Base-by-base conservation (phyloP, 192 early-diverging fungal species). In the Coemansia sp. region DNA sequence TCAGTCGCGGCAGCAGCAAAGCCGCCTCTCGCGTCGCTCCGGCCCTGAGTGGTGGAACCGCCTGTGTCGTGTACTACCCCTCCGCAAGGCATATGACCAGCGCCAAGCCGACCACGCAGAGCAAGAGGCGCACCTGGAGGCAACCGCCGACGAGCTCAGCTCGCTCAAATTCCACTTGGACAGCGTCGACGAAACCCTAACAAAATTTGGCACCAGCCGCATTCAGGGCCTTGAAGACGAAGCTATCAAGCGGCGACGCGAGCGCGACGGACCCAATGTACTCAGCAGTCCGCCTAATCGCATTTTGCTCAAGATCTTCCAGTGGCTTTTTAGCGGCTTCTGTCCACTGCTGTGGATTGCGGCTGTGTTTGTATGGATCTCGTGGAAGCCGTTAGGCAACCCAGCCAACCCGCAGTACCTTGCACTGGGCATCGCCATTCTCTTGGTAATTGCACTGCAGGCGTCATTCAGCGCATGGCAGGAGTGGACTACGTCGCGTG, bases 301-400 rank as follows among this genome's bases (percentile, higher is more conserved):
- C 39, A 57, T 53, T 14, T 17, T 67, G 11, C 50, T 40, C 33
- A 67, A 53, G 64, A 40, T 85, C 13, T 63, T 85, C 35, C 54
- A 67, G 0, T 89, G 87, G 39, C 70, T 86, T 31, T 87, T 90
- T 68, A 85, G 89, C 45, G 89, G 89, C 34, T 90, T 90, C 37
- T 87, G 86, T 59, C 66, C 73, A 34, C 59, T 90, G 24, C 70
- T 90, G 17, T 90, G 89, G 89, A 44, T 88, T 36, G 89, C 82
- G 9, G 75, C 74, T 41, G 79, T 90, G 39, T 85, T 85, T 27
- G 84, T 81, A 35, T 79, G 79, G 51, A 61, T 90, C 8, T 80
- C 79, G 48, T 89, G 85, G 83, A 54, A 74, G 57, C 87, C 85
- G n/a, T 74, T 85, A 16, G 63, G 63, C 13, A 48, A 64, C 45